A percentile compares a stretch with the other conserved stretches of the same genome.
Evolutionary conservation across 2,329 filamentous ascomycete genomes (phyloP).

Genomic region (Beauveria rudraprayagi): DNA sequence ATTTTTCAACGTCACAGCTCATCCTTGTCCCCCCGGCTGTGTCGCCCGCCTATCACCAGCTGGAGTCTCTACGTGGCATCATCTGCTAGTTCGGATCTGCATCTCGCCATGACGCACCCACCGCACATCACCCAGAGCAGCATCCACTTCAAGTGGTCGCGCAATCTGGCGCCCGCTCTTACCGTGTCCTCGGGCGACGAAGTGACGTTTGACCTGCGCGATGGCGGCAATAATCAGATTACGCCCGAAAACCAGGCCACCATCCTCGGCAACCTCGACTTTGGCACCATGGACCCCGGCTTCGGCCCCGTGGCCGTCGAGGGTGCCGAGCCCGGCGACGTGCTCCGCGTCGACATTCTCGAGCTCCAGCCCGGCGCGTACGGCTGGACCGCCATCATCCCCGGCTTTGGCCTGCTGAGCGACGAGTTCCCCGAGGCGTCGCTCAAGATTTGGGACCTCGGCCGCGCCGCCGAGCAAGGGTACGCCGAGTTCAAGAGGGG

Average conservation of each 20-base stretch:
- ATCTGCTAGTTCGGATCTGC: not conserved
- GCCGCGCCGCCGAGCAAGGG: conserved; percentile 12
- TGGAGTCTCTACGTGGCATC: too few relatives aligned
- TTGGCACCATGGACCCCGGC: conserved; percentile 36
- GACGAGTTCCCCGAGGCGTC: conserved; percentile 37
- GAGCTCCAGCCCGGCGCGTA: conserved; percentile 35
- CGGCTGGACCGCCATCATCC: conserved; percentile 46
- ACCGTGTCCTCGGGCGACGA: conserved; percentile 39
- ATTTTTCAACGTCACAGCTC: not conserved
- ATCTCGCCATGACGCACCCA: conserved; percentile 12
- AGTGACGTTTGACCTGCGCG: conserved; percentile 40
- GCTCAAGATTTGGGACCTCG: conserved; percentile 42
- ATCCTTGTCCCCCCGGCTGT: not conserved
- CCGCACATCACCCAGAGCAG: conserved; percentile 22
- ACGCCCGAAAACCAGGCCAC: conserved; percentile 31
- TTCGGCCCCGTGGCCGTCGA: conserved; percentile 43
- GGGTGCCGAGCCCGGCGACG: conserved; percentile 41
- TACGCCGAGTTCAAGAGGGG: conserved; percentile 37
- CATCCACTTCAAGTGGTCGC: conserved; percentile 41
- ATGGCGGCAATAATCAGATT: conserved; percentile 44
- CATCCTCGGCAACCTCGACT: conserved; percentile 32
- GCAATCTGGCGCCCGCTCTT: conserved; percentile 33
- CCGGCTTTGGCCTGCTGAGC: conserved; percentile 40
- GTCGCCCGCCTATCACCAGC: too few relatives aligned
- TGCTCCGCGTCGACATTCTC: conserved; percentile 43